Conservation (phyloP, 2,329 filamentous ascomycete genomes). For the Sphaerulina vaccinii region DNA sequence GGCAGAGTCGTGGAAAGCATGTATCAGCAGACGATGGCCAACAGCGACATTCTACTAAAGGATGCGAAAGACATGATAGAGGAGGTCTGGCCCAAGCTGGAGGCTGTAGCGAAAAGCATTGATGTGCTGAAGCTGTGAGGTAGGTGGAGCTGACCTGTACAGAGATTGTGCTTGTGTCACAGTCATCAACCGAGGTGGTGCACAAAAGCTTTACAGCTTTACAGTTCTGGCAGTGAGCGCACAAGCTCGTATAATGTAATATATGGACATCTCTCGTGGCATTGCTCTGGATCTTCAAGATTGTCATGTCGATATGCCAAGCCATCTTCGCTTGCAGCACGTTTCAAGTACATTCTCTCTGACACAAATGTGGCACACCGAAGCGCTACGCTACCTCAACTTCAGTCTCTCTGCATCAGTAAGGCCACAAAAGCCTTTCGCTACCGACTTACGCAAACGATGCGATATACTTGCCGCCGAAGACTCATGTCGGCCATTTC, state of each 20-base stretch:
- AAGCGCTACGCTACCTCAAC: neutral
- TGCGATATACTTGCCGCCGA: neutral
- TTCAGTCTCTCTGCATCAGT: neutral
- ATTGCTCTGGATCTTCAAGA: neutral
- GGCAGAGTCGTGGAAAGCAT: constrained; percentile 33
- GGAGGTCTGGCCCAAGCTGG: constrained; percentile 56
- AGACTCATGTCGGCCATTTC: neutral
- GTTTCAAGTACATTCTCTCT: constrained; percentile 11
- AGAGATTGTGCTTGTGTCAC: neutral
- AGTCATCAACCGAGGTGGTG: neutral
- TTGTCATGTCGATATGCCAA: constrained; percentile 1
- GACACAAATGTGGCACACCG: constrained; percentile 3
- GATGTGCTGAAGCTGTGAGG: constrained; percentile 39
- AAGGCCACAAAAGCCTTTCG: constrained; percentile 8
- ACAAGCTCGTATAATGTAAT: constrained; percentile 11
- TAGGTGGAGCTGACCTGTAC: too few relatives aligned
- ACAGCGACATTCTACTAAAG: constrained; percentile 24
- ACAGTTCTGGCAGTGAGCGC: neutral
- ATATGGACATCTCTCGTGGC: neutral
- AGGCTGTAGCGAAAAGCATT: constrained; percentile 29
- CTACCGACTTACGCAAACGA: neutral
- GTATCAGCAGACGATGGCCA: constrained; percentile 26
- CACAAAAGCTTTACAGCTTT: neutral
- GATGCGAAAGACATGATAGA: constrained; percentile 24
- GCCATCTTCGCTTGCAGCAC: constrained; percentile 10